Evolutionary conservation across 805 yeast species (phyloP).

Genomic region (Yamadazyma sp.): DNA sequence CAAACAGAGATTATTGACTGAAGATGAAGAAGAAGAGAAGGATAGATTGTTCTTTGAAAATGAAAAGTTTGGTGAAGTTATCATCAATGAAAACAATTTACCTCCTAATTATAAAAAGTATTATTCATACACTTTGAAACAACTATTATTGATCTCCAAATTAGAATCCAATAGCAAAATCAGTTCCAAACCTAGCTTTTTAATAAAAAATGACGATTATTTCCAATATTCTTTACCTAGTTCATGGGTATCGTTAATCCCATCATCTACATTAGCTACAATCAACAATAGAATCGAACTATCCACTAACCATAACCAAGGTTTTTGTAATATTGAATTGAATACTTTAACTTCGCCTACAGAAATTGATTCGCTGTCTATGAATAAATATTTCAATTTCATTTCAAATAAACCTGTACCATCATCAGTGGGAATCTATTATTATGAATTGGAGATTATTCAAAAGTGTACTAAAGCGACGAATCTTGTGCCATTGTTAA

Average conservation of each 20-base stretch:
- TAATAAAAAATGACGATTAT: constrained; percentile 13
- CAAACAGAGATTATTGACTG: constrained; percentile 24
- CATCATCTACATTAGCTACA: constrained; percentile 19
- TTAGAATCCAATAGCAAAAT: constrained; percentile 20
- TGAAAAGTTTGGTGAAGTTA: constrained; percentile 19
- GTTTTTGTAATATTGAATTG: constrained; percentile 29
- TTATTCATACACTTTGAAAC: constrained; percentile 20
- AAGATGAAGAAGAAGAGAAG: constrained; percentile 4
- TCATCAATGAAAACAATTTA: constrained; percentile 1
- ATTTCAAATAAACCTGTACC: constrained; percentile 33
- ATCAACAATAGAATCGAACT: constrained; percentile 25
- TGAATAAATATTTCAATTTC: constrained; percentile 30
- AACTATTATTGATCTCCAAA: constrained; percentile 20
- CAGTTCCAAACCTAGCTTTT: constrained; percentile 22
- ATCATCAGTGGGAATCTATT: constrained; percentile 34
- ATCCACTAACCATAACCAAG: constrained; percentile 22
- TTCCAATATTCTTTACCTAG: constrained; percentile 34
- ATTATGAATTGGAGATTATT: constrained; percentile 37
- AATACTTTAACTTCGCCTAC: constrained; percentile 4
- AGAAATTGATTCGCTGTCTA: not conserved
- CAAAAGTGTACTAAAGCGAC: constrained; percentile 34
- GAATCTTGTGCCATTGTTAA: constrained; percentile 28
- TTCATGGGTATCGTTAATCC: constrained; percentile 39
- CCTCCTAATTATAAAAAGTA: constrained; percentile 22
- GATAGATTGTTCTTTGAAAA: not conserved